Evolutionary conservation across 2,329 filamentous ascomycete species (phyloP).

Genomic region (Peltaster fructicola): DNA sequence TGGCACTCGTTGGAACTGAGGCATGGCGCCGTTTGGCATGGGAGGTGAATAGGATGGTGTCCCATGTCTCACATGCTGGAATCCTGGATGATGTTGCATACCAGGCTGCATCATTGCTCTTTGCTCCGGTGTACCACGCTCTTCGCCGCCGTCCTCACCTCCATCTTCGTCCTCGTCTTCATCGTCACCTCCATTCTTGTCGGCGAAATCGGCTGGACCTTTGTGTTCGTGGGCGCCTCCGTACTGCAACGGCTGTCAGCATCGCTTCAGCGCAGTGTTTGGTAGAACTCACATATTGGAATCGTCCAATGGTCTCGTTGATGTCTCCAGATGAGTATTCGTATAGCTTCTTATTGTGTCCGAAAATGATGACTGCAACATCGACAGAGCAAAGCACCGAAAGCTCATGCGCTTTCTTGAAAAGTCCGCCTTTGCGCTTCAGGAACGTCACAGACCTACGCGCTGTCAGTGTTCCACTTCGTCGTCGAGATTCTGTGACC

Average conservation of each 20-base stretch:
- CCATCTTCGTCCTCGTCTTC: slow-evolving; percentile 58
- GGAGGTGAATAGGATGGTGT: slow-evolving; percentile 80
- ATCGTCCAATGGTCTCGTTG: slow-evolving; percentile 70
- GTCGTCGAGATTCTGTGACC: slow-evolving; percentile 1
- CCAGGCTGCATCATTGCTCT: slow-evolving; percentile 28
- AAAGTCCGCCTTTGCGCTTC: slow-evolving; percentile 94
- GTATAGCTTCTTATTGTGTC: slow-evolving; percentile 97
- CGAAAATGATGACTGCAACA: slow-evolving; percentile 96
- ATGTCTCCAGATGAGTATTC: slow-evolving; percentile 94
- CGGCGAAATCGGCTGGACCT: slow-evolving; percentile 79
- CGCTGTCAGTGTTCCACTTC: slow-evolving; percentile 1
- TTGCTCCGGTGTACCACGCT: slow-evolving; percentile 49
- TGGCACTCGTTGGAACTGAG: slow-evolving; percentile 53
- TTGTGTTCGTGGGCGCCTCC: slow-evolving; percentile 91
- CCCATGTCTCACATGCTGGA: slow-evolving; percentile 64
- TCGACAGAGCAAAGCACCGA: slow-evolving; percentile 97
- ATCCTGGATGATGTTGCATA: slow-evolving; percentile 39
- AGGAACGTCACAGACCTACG: slow-evolving; percentile 50
- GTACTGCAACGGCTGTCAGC: slow-evolving; percentile 43
- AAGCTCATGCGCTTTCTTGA: slow-evolving; percentile 98
- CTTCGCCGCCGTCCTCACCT: slow-evolving; percentile 34
- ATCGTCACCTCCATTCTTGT: slow-evolving; percentile 50
- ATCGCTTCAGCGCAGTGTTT: not conserved
- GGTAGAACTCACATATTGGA: slow-evolving; percentile 61
- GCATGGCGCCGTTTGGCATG: slow-evolving; percentile 52